These are phyloP conservation scores for Trametes cubensis DNA, from an alignment of 768 basidiomycete species.

Conservation along the genomic window DNA sequence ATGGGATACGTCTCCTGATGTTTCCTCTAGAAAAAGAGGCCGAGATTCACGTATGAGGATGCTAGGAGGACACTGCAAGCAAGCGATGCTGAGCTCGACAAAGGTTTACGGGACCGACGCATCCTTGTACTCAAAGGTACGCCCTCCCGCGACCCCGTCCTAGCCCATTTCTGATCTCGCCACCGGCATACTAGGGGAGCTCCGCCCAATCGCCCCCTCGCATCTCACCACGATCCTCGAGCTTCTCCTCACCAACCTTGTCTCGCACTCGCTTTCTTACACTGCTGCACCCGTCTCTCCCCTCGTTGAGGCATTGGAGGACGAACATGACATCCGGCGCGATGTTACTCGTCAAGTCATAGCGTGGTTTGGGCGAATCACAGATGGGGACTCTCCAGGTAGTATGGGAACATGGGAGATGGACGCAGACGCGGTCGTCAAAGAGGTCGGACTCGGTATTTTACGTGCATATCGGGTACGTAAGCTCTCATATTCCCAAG, in stretches of 20 bases:
- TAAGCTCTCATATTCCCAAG: background rate
- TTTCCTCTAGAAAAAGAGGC: conserved; percentile 36
- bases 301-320: conserved; percentile 61
- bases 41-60: conserved; percentile 57
- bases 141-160: background rate
- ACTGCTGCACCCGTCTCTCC: conserved; percentile 57
- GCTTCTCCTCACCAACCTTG: conserved; percentile 71
- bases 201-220: conserved; percentile 70
- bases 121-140: conserved; percentile 75
- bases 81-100: conserved; percentile 72
- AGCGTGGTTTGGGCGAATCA: conserved; percentile 76
- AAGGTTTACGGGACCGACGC: conserved; percentile 65
- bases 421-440: conserved; percentile 62
- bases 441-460: conserved; percentile 77
- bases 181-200: conserved; percentile 52
- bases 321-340: conserved; percentile 72
- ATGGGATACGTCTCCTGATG: background rate
- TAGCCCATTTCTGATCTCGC: background rate
- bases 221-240: conserved; percentile 75
- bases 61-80: conserved; percentile 74
- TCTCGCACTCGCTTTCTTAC: conserved; percentile 60
- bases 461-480: conserved; percentile 62
- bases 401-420: conserved; percentile 59
- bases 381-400: conserved; percentile 31
- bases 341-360: conserved; percentile 70